These are phyloP conservation scores for Eucommia ulmoides DNA, from an alignment of 257 asterid genomes.

Conservation along the genomic window DNA sequence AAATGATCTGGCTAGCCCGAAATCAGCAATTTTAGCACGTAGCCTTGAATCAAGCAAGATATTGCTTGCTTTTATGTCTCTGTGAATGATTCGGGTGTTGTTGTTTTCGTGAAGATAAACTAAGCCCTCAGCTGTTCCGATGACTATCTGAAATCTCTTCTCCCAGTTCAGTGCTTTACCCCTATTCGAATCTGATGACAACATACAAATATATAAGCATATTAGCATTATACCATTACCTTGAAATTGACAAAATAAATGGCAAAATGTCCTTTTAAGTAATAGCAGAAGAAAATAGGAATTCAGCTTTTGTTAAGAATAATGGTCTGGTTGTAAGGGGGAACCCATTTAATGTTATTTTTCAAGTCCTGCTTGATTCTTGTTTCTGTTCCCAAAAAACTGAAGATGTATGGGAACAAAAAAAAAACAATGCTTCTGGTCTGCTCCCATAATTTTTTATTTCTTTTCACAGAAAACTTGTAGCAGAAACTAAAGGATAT, in stretches of 20 bases:
- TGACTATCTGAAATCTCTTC: conserved; percentile 49
- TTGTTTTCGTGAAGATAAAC: conserved; percentile 75
- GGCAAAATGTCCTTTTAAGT: no score
- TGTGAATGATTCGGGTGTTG: conserved; percentile 49
- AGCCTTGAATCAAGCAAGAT: conserved; percentile 54
- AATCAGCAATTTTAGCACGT: conserved; percentile 66
- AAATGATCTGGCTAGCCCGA: conserved; percentile 70
- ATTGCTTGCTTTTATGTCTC: conserved; percentile 76
- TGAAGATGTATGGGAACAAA: no score
- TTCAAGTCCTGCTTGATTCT: no score
- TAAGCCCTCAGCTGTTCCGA: conserved; percentile 67
- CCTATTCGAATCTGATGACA: conserved; percentile 53
- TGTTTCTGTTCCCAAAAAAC: no score
- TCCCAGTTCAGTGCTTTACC: conserved; percentile 63
- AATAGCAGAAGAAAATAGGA: background rate
- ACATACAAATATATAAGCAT: no score
- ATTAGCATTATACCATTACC: background rate
- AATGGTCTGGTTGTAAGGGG: background rate
- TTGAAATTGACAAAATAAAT: background rate
- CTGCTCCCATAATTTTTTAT: no score
- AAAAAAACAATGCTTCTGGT: no score
- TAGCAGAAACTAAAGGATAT: no score
- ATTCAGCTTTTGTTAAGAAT: background rate
- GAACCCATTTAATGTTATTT: no score
- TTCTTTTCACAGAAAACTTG: no score